phyloP scores from a whole-genome alignment of 1,139 yeast genomes.

The Geotrichum australiense region DNA sequence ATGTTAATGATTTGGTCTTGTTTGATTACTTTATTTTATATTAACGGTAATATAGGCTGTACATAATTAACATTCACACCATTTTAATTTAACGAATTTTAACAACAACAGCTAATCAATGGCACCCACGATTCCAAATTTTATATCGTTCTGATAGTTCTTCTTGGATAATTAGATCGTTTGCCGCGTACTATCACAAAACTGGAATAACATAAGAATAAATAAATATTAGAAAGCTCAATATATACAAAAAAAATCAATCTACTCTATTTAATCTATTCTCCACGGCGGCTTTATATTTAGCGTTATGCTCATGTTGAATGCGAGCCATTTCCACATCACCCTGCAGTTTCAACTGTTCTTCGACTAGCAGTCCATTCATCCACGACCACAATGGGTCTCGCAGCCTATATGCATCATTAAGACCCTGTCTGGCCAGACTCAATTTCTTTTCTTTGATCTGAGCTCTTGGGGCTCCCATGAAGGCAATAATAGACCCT shows the following conservation, averaged over 20 bases:
- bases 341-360: slow-evolving; percentile 9
- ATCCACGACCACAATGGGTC: slow-evolving; percentile 18
- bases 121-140: too few species aligned
- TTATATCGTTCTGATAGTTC: too few species aligned
- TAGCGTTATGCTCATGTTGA: slow-evolving; percentile 6
- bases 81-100: too few species aligned
- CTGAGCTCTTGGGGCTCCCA: slow-evolving; percentile 11
- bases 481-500: slow-evolving; percentile 14
- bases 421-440: slow-evolving; percentile 12
- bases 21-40: too few species aligned
- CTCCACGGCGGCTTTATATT: slow-evolving; percentile 11
- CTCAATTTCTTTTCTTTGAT: slow-evolving; percentile 9
- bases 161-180: too few species aligned
- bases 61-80: too few species aligned
- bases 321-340: slow-evolving; percentile 7
- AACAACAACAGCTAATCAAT: too few species aligned
- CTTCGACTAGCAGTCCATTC: slow-evolving; percentile 16
- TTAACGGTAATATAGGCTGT: too few species aligned
- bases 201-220: too few species aligned
- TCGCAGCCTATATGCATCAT: slow-evolving; percentile 12
- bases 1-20: too few species aligned
- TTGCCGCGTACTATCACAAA: too few species aligned
- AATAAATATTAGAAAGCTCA: neutral
- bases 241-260: slow-evolving; percentile 4
- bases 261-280: slow-evolving; percentile 16